Evolutionary conservation across 257 asterid species (phyloP), one percentile per base, ranked within the genome.

Genomic region (Forsythia suspensa): DNA sequence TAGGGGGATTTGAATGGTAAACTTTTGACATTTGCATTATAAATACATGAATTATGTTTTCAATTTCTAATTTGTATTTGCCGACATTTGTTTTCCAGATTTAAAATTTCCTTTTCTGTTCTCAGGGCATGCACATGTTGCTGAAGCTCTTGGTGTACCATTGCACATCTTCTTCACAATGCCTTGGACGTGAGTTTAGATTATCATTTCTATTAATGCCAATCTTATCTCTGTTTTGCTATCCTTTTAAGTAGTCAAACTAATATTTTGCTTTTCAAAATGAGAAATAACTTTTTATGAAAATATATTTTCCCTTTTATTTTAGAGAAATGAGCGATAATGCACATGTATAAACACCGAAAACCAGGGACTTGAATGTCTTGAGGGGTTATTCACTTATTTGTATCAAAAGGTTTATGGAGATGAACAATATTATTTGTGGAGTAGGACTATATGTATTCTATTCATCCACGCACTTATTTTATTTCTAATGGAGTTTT

Each of bases 81-180:
- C 57, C 1, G 0, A 48, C 6, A 48, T 48, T 11, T 48, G n/a
- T 48, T 48, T 48, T 48, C 13, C 39, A 63, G 3, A 7, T 21
- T 29, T 63, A 63, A 63, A 21, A 63, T 55, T 42, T 80, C 84
- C 12, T 80, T 29, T 85, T 65, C 77, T 78, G 38, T 76, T 86
- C 73, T 65, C 94, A 96, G 98, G 99, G 68, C 98, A 96, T 85
- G 92, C 93, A 73, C 98, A 96, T 80, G 94, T 94, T 72, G 99
- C 98, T 82, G 99, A 96, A 88, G 93, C 99, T 79, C 99, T 96
- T 71, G 97, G 93, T 77, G 97, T 96, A 85, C 98, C 98, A 48
- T 81, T 96, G 79, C 98, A 96, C 91, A 96, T 96, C 81, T 96
- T 91, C 90, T 96, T 96, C 93, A 96, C 98, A 36, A 96, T 96